These are phyloP conservation scores for Scedosporium boydii DNA, from an alignment of 2,329 filamentous ascomycete species.

Conservation along the genomic window DNA sequence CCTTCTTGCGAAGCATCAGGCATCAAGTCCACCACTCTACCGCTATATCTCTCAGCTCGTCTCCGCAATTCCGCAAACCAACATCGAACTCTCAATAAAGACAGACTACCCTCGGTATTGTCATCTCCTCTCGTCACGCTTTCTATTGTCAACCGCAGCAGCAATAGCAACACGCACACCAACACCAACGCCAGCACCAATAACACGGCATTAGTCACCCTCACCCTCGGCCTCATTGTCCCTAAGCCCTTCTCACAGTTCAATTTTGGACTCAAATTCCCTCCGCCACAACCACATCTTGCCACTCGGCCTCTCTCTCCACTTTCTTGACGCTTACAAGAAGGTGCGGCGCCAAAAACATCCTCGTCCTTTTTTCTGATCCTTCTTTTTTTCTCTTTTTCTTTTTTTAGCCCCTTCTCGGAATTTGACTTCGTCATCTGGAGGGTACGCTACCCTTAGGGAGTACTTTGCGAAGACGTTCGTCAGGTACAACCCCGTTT, in stretches of 20 bases:
- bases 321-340: neutral
- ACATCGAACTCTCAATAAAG: no score
- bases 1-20: neutral
- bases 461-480: constrained; percentile 1
- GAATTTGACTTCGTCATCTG: neutral
- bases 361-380: no score
- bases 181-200: no score
- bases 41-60: no score
- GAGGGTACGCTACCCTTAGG: neutral
- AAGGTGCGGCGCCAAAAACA: no score
- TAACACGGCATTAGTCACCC: neutral
- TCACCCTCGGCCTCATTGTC: neutral
- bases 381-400: neutral
- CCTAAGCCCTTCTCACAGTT: neutral
- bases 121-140: no score
- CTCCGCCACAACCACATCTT: neutral
- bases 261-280: neutral
- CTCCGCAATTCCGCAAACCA: no score
- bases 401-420: neutral
- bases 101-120: no score
- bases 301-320: neutral
- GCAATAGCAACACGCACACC: no score
- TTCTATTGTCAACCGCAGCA: no score
- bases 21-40: neutral
- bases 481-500: neutral